Percentiles rank a stretch among this genome's conserved stretches.
Conservation (phyloP, 306 rosid genomes). For the Gastrolobium bilobum region DNA sequence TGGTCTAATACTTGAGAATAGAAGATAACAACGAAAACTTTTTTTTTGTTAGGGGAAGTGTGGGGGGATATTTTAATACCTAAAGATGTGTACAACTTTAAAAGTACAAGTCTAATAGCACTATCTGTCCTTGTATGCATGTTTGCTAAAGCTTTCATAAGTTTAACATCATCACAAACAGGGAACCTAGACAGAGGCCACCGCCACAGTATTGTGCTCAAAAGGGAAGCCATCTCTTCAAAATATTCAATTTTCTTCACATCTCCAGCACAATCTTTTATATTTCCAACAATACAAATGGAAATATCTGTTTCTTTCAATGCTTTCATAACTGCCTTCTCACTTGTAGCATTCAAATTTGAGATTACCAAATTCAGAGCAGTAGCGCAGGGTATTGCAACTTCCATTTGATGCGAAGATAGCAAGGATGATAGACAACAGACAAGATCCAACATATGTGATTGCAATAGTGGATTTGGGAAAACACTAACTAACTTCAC, state of each 20-base stretch:
- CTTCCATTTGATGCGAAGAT: slow-evolving; percentile 64
- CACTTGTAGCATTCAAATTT: slow-evolving; percentile 61
- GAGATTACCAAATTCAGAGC: slow-evolving; percentile 72
- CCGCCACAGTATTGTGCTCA: slow-evolving; percentile 74
- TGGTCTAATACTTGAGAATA: slow-evolving; percentile 25
- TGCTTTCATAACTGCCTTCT: slow-evolving; percentile 69
- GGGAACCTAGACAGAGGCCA: slow-evolving; percentile 80
- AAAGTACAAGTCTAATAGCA: slow-evolving; percentile 59
- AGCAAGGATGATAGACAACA: slow-evolving; percentile 71
- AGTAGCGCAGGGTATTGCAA: slow-evolving; percentile 64
- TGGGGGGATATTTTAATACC: slow-evolving; percentile 61
- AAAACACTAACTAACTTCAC: slow-evolving; percentile 67
- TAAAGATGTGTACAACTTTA: slow-evolving; percentile 83
- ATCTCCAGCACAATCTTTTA: slow-evolving; percentile 55
- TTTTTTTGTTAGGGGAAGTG: background rate
- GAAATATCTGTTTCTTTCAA: slow-evolving; percentile 61
- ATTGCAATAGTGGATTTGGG: slow-evolving; percentile 62
- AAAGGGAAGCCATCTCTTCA: slow-evolving; percentile 72
- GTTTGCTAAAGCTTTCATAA: slow-evolving; percentile 63
- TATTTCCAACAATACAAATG: slow-evolving; percentile 53
- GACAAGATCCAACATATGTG: slow-evolving; percentile 69
- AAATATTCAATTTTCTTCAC: slow-evolving; percentile 60
- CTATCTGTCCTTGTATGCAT: slow-evolving; percentile 55
- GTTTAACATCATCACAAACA: slow-evolving; percentile 66
- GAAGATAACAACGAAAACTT: slow-evolving; percentile 33